Conservation (phyloP, 306 rosid genomes). For the Cucumis hystrix region DNA sequence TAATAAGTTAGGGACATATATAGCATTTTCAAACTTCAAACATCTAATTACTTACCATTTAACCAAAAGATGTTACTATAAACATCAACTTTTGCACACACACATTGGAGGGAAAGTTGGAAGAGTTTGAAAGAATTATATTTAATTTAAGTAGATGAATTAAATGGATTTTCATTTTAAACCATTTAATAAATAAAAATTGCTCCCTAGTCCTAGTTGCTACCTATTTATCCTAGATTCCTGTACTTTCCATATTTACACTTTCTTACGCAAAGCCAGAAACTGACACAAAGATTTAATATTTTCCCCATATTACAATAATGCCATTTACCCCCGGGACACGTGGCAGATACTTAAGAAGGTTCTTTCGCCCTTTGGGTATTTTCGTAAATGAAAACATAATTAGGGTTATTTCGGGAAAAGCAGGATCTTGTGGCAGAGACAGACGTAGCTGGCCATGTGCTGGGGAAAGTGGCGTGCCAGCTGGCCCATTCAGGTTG, state of each 20-base stretch:
- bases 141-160: neutral
- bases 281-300: slow-evolving; percentile 19
- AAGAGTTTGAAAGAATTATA: neutral
- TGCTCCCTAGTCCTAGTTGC: neutral
- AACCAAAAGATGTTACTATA: no score
- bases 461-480: slow-evolving; percentile 25
- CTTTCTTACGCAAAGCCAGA: slow-evolving; percentile 30
- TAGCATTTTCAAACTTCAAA: no score
- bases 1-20: no score
- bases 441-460: slow-evolving; percentile 34
- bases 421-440: neutral
- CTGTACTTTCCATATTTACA: slow-evolving; percentile 15
- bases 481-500: slow-evolving; percentile 28
- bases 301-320: neutral
- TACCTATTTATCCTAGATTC: slow-evolving; percentile 21
- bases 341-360: neutral
- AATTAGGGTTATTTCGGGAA: neutral
- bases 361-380: neutral
- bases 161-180: no score
- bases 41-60: no score
- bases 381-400: neutral
- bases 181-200: neutral
- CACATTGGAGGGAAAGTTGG: neutral
- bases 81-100: no score
- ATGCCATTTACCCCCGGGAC: slow-evolving; percentile 6